Base-by-base conservation (phyloP, 2,329 filamentous ascomycete genomes). In the Fusarium sp. region DNA sequence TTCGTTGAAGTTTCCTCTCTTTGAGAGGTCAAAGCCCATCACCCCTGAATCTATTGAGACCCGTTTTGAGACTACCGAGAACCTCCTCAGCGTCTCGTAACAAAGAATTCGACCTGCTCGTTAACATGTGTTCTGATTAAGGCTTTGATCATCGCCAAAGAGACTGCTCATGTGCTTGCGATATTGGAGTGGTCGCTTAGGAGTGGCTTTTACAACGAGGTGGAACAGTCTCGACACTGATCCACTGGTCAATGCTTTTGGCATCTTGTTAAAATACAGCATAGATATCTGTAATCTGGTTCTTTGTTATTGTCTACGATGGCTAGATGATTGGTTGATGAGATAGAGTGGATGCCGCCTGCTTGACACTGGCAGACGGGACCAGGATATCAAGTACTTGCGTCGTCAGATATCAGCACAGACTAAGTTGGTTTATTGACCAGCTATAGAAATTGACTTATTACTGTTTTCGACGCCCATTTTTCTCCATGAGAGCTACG, bases 301-400 rank as follows among this genome's bases (percentile, higher is more conserved):
- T 13, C 6, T 18, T 50, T 50, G 6, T 13, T 9, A 30, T 23
- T 32, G 7, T 35, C 23, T 38, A 20, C 6, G 7, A 6, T n/a
- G 7, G 6, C 18, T 20, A 12, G 14, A 17, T 68, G 26, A 46
- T 68, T 67, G 48, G 44, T 41, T 20, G 23, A 7, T 6, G 7
- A 23, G 3, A 2, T 30, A 10, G 12, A 15, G 11, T 45, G 20
- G 27, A 33, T 7, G n/a, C 35, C 18, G 63, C 41, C 52, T 63
- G 56, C n/a, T 56, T 64, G 64, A 71, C 46, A 71, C 50, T 57
- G 50, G 8, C 49, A 33, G 46, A 65, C 33, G 15, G 40, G n/a
- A 32, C 12, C 15, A 26, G 13, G 37, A 23, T 42, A 10, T 26
- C 44, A 49, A 37, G 48, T 35, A 40, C n/a, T 15, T 17, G 17